These are phyloP conservation scores for Zymoseptoria ardabiliae DNA, from an alignment of 2,329 filamentous ascomycete genomes.

Conservation along the genomic window DNA sequence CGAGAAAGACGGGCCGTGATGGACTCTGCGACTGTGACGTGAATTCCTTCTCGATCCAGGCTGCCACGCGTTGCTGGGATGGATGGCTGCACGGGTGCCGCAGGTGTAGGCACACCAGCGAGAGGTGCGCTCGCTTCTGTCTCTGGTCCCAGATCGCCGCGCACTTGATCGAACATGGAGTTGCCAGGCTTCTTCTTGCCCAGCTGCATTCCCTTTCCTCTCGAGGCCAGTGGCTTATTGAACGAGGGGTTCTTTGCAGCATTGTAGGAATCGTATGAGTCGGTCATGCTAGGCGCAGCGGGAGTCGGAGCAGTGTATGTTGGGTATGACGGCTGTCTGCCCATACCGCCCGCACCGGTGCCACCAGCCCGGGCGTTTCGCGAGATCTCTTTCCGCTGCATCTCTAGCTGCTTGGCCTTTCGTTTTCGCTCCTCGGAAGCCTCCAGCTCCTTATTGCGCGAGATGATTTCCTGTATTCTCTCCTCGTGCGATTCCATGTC, in stretches of 20 bases:
- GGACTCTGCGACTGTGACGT: slow-evolving; percentile 80
- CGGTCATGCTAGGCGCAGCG: slow-evolving; percentile 65
- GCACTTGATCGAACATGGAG: slow-evolving; percentile 94
- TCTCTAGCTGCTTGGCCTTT: slow-evolving; percentile 96
- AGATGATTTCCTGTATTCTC: slow-evolving; percentile 96
- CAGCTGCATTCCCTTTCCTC: slow-evolving; percentile 97
- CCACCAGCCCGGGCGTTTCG: slow-evolving; percentile 54
- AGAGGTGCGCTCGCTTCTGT: slow-evolving; percentile 66
- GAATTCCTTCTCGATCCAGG: slow-evolving; percentile 74
- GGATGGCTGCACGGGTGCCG: slow-evolving; percentile 41
- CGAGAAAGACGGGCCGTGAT: slow-evolving; percentile 83
- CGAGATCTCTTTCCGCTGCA: slow-evolving; percentile 95
- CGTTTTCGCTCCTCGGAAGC: slow-evolving; percentile 96
- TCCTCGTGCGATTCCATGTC: slow-evolving; percentile 99
- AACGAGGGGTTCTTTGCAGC: slow-evolving; percentile 93
- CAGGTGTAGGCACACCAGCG: slow-evolving; percentile 47
- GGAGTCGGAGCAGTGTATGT: slow-evolving; percentile 86
- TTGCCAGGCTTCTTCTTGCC: slow-evolving; percentile 98
- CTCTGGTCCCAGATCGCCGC: slow-evolving; percentile 82
- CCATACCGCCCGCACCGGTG: slow-evolving; percentile 40
- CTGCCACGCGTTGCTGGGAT: slow-evolving; percentile 53
- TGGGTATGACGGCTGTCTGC: slow-evolving; percentile 75
- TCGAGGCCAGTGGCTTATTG: slow-evolving; percentile 65
- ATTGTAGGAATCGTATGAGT: slow-evolving; percentile 89
- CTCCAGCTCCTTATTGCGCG: slow-evolving; percentile 94